Conservation (phyloP, 129 eudicot genomes). For the Smallanthus sonchifolius region DNA sequence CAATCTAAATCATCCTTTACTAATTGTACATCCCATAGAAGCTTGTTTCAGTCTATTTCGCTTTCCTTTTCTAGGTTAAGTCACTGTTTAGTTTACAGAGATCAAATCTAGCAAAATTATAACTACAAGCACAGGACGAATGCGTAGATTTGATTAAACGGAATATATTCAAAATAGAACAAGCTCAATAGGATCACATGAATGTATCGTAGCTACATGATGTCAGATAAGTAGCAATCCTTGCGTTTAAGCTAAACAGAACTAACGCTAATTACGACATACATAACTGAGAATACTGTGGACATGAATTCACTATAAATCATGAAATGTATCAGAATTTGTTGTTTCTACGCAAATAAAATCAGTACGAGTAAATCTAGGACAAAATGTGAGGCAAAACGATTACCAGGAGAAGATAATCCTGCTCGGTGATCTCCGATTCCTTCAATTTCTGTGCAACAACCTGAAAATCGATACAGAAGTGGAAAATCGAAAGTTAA, state of each 20-base stretch:
- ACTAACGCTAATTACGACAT: not conserved
- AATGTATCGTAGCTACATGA: not conserved
- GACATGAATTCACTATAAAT: not conserved
- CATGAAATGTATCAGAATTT: conserved; percentile 2
- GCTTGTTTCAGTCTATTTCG: not conserved
- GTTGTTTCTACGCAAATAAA: not conserved
- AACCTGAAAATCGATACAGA: conserved; percentile 43
- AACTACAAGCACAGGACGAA: not conserved
- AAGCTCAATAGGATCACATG: not conserved
- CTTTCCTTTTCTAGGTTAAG: not conserved
- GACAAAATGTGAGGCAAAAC: not conserved
- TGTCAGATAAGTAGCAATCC: too few relatives aligned
- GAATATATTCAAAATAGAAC: not conserved
- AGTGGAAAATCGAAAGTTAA: conserved; percentile 4
- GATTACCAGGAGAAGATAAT: conserved; percentile 84
- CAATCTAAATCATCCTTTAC: conserved; percentile 3
- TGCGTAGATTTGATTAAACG: not conserved
- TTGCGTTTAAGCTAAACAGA: not conserved
- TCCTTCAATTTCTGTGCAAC: conserved; percentile 91
- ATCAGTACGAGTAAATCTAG: conserved; percentile 5
- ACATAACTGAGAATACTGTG: not conserved
- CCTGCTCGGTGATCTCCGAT: conserved; percentile 95
- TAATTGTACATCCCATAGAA: conserved; percentile 5
- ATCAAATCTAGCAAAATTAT: not conserved
- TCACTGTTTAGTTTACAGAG: conserved; percentile 5